Base-by-base conservation (phyloP, 371 early-diverging fungal species). In the Mucor plumbeus region DNA sequence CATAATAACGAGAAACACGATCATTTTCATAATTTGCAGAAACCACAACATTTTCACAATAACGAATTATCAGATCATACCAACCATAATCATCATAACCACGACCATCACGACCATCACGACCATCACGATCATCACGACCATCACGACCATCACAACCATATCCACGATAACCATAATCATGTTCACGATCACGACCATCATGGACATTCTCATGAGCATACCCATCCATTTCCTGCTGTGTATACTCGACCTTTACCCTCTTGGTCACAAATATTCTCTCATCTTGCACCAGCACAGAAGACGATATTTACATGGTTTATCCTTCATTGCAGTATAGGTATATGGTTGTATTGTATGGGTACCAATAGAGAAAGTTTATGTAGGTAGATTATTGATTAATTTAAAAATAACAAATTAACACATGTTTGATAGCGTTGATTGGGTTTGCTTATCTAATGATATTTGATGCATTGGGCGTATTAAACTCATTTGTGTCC, bases 281-380 rank as follows among this genome's bases (percentile, higher is more conserved):
- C 82, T 0, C 68, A 66, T 1, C 69, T 89, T 13, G 64, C 75
- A 61, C 84, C 88, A 10, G 74, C 67, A 47, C 87, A 89, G 71
- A 88, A 88, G 67, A 86, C 90, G 1, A 70, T 87, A 55, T 88
- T 89, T 63, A 85, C 87, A 0, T 88, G 87, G 84, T 83, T 85
- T 35, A 10, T 83, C 7, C 58, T 83, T 11, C 87, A 89, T 48
- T 47, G 71, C 7, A 21, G 68, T 6, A 74, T 86, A 36, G 86
- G 87, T 3, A 56, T 84, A n/a, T 67, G 79, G 53, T 70, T 86
- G 0, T 89, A 84, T 75, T 69, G 80, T 67, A 76, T 80, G 53
- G 90, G 87, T 13, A 77, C 79, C 44, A 74, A 80, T 35, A 40
- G 72, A 19, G 85, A 84, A 65, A 85, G 84, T 38, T 64, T 88